Evolutionary conservation across 768 basidiomycete species (phyloP), one percentile per base, ranked within the genome.

Genomic region (Clitopilus passeckerianus): DNA sequence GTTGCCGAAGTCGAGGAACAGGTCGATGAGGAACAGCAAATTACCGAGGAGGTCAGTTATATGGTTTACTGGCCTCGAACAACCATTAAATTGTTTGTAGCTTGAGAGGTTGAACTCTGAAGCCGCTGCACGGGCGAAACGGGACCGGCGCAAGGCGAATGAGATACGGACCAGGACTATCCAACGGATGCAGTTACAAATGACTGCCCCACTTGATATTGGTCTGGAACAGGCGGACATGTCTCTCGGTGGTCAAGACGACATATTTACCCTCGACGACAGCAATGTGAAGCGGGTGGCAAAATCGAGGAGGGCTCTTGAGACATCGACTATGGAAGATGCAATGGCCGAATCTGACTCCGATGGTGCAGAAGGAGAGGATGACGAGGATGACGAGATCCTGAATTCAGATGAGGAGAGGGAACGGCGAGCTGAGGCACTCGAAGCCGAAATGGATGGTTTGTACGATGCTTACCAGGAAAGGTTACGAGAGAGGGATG

Each of bases 151-250:
- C 57, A 83, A 86, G 34, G 86, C 88, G 1, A 98, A 98, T 72
- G 97, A 98, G 75, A 78, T 91, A 67, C 93, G 91, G 74, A 80
- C 83, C 27, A 86, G 89, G 63, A 91, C 93, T 0, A 87, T 98
- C 41, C 92, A 93, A 68, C 89, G 95, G 56, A 90, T 98, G 86
- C 97, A 98, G 70, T 80, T 98, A 52, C 89, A 92, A 68, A 99
- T 99, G 97, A 92, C 91, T 12, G 93, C 94, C 18, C 97, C 97
- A n/a, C 77, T 95, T 64, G 97, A 98, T 66, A 95, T 98, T 63
- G 95, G 95, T 70, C 72, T 95, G 60, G 92, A 94, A 66, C 90
- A 90, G 65, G 79, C 82, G 56, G 94, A 96, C 63, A 75, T 84
- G 2, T 80, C 89, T 16, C 79, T 96, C 16, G 78, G 75, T n/a